Percentiles rank a stretch among this genome's conserved stretches.
phyloP scores from a whole-genome alignment of 2,329 filamentous ascomycete species.

The Pyrenochaeta sp. region DNA sequence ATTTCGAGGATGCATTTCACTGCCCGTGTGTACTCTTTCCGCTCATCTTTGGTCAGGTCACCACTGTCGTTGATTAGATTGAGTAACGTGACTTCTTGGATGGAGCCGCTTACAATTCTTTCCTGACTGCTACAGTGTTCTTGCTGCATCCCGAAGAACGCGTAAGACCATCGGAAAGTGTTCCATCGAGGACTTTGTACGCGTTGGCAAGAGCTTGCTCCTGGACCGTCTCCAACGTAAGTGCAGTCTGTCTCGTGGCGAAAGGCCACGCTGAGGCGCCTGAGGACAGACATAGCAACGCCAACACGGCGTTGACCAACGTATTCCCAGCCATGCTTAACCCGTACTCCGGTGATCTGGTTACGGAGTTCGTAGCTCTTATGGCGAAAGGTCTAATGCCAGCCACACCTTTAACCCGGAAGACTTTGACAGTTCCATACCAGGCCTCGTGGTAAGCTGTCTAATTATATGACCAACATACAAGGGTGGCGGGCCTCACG shows the following conservation, averaged over 20 bases:
- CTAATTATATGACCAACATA: constrained; percentile 12
- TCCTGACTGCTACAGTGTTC: constrained; percentile 51
- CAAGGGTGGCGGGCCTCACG: neutral
- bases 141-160: constrained; percentile 45
- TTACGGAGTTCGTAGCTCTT: constrained; percentile 1
- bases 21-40: constrained; percentile 43
- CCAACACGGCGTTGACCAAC: constrained; percentile 30
- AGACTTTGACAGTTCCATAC: constrained; percentile 3
- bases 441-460: constrained; percentile 3
- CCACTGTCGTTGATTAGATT: constrained; percentile 24
- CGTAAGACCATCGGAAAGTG: constrained; percentile 37
- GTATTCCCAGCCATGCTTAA: constrained; percentile 30
- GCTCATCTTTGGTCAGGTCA: constrained; percentile 39
- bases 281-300: constrained; percentile 32
- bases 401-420: neutral
- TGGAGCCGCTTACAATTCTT: constrained; percentile 52
- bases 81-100: neutral
- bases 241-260: constrained; percentile 26
- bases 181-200: constrained; percentile 39
- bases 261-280: constrained; percentile 29
- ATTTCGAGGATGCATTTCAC: constrained; percentile 42
- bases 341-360: neutral
- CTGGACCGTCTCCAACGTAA: constrained; percentile 35
- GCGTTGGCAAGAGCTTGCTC: constrained; percentile 39
- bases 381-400: neutral